Evolutionary conservation across 2,329 filamentous ascomycete species (phyloP).

Genomic region (Xylaria sp.): DNA sequence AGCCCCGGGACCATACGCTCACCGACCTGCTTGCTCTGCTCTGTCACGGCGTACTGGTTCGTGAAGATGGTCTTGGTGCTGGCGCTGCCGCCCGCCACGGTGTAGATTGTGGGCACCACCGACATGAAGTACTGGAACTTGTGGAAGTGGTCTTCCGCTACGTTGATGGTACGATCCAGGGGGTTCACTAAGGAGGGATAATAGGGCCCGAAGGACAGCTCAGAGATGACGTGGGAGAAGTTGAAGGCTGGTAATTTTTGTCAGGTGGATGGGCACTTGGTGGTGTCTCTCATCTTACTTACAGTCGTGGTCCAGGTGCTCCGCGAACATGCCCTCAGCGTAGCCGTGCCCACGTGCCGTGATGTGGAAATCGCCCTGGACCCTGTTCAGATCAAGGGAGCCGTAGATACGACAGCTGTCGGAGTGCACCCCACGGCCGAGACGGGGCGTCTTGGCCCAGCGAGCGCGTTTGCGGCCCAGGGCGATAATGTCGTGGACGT

Average conservation of each 20-base stretch:
- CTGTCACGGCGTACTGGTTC: slow-evolving; percentile 97
- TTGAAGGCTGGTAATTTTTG: slow-evolving; percentile 74
- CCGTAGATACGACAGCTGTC: slow-evolving; percentile 91
- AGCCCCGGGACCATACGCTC: slow-evolving; percentile 82
- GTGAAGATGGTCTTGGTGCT: slow-evolving; percentile 73
- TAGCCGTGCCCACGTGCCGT: slow-evolving; percentile 97
- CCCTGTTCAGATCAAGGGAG: slow-evolving; percentile 90
- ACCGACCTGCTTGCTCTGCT: slow-evolving; percentile 74
- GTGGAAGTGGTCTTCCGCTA: slow-evolving; percentile 79
- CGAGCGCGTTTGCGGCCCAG: slow-evolving; percentile 68
- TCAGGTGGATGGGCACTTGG: slow-evolving; percentile 26
- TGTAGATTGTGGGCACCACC: slow-evolving; percentile 93
- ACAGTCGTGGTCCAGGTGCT: slow-evolving; percentile 83
- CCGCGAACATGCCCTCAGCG: slow-evolving; percentile 66
- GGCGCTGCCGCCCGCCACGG: slow-evolving; percentile 55
- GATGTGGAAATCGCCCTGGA: slow-evolving; percentile 97
- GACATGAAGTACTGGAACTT: slow-evolving; percentile 98
- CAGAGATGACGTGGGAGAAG: slow-evolving; percentile 95
- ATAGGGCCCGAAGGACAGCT: slow-evolving; percentile 96
- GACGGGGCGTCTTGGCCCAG: slow-evolving; percentile 75
- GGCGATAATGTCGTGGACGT: slow-evolving; percentile 88
- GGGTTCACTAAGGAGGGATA: slow-evolving; percentile 94
- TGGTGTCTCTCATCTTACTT: slow-evolving; percentile 46
- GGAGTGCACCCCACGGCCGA: slow-evolving; percentile 54
- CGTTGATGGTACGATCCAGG: slow-evolving; percentile 86